Percentiles rank a stretch among this genome's conserved stretches.
phyloP scores from a whole-genome alignment of 768 basidiomycete genomes.

The Paxillus involutus region DNA sequence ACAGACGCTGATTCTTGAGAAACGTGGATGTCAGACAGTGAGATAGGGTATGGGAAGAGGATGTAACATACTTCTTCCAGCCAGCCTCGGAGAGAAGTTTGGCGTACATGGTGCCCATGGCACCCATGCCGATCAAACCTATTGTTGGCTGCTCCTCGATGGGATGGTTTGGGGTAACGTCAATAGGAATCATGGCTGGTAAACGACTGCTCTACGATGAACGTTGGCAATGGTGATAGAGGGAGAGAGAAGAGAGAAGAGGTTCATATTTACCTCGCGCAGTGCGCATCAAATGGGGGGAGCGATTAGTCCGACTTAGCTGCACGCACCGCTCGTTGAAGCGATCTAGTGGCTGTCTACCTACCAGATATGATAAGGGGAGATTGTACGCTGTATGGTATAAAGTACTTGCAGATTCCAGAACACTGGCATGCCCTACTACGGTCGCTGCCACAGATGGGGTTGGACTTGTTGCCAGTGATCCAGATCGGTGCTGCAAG shows the following conservation, averaged over 20 bases:
- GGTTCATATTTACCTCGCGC: background rate
- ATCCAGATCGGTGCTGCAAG: too few relatives aligned
- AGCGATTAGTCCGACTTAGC: background rate
- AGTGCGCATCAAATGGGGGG: background rate
- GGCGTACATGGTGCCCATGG: constrained; percentile 97
- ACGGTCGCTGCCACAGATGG: too few relatives aligned
- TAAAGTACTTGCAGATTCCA: too few relatives aligned
- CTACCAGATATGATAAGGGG: background rate
- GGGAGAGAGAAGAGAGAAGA: background rate
- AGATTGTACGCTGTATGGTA: background rate
- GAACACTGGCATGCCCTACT: too few relatives aligned
- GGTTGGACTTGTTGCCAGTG: too few relatives aligned
- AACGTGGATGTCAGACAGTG: background rate
- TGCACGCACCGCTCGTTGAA: background rate
- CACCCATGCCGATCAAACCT: constrained; percentile 95
- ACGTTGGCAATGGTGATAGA: background rate
- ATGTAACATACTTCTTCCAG: constrained; percentile 66
- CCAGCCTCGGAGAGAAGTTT: constrained; percentile 73
- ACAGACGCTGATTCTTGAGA: constrained; percentile 81
- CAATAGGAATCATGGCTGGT: constrained; percentile 18
- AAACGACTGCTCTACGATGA: background rate
- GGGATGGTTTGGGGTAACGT: constrained; percentile 35
- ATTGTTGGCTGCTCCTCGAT: constrained; percentile 67
- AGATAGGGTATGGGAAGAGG: background rate
- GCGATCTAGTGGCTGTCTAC: too few relatives aligned